phyloP scores from a whole-genome alignment of 2,329 filamentous ascomycete genomes.

The Pseudogymnoascus sp. region DNA sequence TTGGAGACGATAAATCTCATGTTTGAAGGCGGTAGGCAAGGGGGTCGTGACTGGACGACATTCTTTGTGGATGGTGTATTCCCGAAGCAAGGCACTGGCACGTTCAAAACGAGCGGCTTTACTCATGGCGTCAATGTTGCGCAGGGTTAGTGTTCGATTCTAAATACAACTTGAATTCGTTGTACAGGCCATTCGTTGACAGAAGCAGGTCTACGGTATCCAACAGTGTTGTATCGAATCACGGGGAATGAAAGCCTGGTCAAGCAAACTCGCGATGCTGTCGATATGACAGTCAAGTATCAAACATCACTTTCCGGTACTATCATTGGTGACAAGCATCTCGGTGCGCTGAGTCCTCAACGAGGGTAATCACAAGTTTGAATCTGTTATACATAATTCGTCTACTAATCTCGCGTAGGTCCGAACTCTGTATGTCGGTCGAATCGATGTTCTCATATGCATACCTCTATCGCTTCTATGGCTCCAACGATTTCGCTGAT shows the following conservation, averaged over 20 bases:
- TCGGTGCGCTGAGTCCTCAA: conserved; percentile 33
- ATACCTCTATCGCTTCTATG: conserved; percentile 30
- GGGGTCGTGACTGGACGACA: conserved; percentile 18
- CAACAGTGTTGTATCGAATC: conserved; percentile 35
- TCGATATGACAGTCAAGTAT: conserved; percentile 32
- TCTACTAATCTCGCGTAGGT: conserved; percentile 7
- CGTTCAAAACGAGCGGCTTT: neutral
- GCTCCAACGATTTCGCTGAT: conserved; percentile 39
- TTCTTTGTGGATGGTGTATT: conserved; percentile 20
- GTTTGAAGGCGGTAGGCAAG: conserved; percentile 15
- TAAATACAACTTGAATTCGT: neutral
- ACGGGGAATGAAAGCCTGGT: conserved; percentile 32
- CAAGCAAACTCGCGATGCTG: conserved; percentile 31
- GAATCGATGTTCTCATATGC: conserved; percentile 30
- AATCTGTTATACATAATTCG: neutral
- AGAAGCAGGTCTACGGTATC: conserved; percentile 32
- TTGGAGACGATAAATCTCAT: conserved; percentile 27
- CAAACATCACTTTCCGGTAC: conserved; percentile 37
- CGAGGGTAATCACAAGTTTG: conserved; percentile 25
- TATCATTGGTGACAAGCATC: conserved; percentile 36
- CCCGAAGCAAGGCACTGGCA: conserved; percentile 8
- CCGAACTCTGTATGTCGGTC: conserved; percentile 31
- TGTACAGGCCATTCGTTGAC: neutral
- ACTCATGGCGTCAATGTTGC: conserved; percentile 38
- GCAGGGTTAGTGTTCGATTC: conserved; percentile 29